Base-by-base conservation (phyloP, 148 eudicot genomes). In the Arctostaphylos glauca region DNA sequence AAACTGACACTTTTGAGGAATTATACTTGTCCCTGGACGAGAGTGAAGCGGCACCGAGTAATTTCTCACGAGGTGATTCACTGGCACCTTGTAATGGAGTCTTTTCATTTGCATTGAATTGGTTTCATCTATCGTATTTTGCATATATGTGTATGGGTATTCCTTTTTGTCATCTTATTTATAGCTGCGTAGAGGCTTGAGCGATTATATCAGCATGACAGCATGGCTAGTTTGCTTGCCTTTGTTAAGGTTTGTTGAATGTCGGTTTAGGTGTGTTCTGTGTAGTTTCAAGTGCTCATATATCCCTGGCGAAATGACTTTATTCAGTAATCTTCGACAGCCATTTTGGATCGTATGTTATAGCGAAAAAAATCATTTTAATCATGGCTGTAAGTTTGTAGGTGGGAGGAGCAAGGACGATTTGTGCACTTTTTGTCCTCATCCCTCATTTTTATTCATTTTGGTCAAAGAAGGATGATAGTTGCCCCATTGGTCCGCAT, bases 1-100 rank as follows among this genome's bases (percentile, higher is more conserved):
- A 87, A 81, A 91, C 83, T 74, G 92, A 90, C 68, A 87, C 81
- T 84, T 89, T 87, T 76, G 97, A 89, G 85, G 98, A 91, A 53
- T 85, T 96, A 75, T 86, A 88, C 84, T 87, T 94, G 78, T 88
- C 87, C 31, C 85, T 96, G 85, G 92, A 88, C 76, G 91, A 88
- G 80, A 90, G 84, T 81, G 97, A 96, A 88, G 88, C 74, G 80
- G 68, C 89, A 81, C 92, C 95, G 47, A 84, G 79, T 84, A 31
- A 31, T 31, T 31, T 31, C 38, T 31, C 38, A 31, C 38, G 38
- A 31, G 38, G 99, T 95, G 87, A 86, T 84, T 53, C 38, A 10
- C 64, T 66, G 72, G 38, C 68, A 58, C 80, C 74, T 53, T 58
- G n/a, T 50, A 59, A 54, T 84, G 71, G 50, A 78, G 18, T 71